Evolutionary conservation across 805 yeast genomes (phyloP).

Genomic region (Dipodascopsis uninucleata): DNA sequence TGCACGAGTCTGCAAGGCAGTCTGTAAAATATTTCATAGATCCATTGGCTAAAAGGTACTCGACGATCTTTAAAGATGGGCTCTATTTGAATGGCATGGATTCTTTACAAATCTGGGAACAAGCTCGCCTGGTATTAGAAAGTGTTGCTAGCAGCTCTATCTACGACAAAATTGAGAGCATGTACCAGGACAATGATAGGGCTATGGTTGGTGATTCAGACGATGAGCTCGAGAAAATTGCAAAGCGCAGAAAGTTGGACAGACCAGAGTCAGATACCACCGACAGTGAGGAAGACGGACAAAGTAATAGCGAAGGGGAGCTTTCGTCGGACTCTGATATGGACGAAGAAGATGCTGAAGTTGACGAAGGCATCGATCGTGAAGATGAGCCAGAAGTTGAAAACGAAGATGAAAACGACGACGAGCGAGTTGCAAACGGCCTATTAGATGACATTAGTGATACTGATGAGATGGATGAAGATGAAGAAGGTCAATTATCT

Average conservation of each 20-base stretch:
- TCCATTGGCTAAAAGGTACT: conserved; percentile 49
- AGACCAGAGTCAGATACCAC: conserved; percentile 33
- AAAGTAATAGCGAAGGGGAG: conserved; percentile 20
- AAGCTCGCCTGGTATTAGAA: conserved; percentile 78
- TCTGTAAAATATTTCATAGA: conserved; percentile 51
- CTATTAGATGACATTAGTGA: too few species aligned
- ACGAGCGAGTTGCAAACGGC: conserved; percentile 34
- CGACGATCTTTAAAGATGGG: conserved; percentile 64
- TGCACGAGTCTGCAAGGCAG: conserved; percentile 29
- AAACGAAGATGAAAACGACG: conserved; percentile 29
- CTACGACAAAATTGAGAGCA: conserved; percentile 51
- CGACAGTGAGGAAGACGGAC: conserved; percentile 28
- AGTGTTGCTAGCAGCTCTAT: conserved; percentile 65
- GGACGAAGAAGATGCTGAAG: conserved; percentile 30
- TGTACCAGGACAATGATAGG: conserved; percentile 41
- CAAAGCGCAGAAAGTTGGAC: conserved; percentile 18
- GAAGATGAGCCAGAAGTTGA: conserved; percentile 31
- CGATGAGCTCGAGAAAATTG: conserved; percentile 21
- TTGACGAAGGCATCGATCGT: conserved; percentile 28
- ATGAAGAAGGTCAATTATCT: too few species aligned
- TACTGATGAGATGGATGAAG: conserved; percentile 40
- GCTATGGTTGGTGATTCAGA: conserved; percentile 32
- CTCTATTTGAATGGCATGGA: conserved; percentile 81
- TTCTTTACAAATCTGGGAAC: conserved; percentile 91
- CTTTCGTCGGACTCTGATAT: conserved; percentile 8